Conservation (phyloP, 148 eudicot species). For the Persicaria maculosa region DNA sequence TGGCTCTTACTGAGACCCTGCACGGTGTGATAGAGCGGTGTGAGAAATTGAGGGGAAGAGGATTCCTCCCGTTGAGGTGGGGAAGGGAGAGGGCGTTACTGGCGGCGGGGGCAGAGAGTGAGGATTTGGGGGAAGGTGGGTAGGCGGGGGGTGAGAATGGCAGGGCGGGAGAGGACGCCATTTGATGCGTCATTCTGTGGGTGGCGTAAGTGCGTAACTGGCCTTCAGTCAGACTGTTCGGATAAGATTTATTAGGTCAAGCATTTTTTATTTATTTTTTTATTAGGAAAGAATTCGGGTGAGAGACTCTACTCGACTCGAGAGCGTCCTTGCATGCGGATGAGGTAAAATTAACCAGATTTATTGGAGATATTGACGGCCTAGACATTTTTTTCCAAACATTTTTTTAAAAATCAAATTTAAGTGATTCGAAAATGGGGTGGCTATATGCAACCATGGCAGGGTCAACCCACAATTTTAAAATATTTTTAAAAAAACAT, state of each 20-base stretch:
- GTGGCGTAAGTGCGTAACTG: neutral
- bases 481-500: no score
- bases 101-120: neutral
- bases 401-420: no score
- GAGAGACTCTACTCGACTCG: no score
- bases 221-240: neutral
- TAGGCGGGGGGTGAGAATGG: neutral
- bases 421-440: no score
- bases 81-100: neutral
- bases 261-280: no score
- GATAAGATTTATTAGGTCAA: conserved; percentile 4
- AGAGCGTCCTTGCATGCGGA: no score
- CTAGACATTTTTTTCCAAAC: no score
- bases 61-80: neutral
- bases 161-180: neutral
- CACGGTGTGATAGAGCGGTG: neutral
- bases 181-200: neutral
- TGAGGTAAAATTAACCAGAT: no score
- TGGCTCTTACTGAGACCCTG: neutral
- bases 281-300: no score
- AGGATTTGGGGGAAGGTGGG: neutral
- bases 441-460: no score
- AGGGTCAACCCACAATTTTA: no score
- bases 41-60: neutral
- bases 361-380: no score